Evolutionary conservation across 1,139 yeast species (phyloP), one percentile per base, ranked within the genome.

Genomic region (Pichia sp.): DNA sequence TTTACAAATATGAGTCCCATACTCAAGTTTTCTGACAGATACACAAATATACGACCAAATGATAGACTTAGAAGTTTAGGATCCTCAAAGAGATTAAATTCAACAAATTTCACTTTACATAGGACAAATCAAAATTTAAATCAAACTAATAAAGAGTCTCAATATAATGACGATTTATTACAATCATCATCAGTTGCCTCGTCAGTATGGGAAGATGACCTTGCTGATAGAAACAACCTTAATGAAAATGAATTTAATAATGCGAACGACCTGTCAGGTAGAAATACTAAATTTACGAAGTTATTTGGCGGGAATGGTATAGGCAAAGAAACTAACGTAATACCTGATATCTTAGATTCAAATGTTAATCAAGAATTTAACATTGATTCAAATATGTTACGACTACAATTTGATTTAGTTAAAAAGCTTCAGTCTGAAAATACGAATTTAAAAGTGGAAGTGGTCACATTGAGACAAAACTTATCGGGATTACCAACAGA

Each of bases 371-470:
- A 42, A 34, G 32, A 47, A 33, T 13, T 20, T 7, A 23, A 39
- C 6, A 40, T 41, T 20, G 52, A 50, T 14, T 63, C 72, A 1
- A 69, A 70, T 45, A 73, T 75, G 21, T 53, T 80, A 13, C 74
- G 69, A 47, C 78, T 70, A 47, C 84, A 78, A 51, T 77, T 75
- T 49, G 69, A 70, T 35, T 65, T 69, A 34, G 63, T 74, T 30
- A 67, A 74, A 35, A 64, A 65, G 38, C 62, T 80, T 35, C 70
- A 75, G 47, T 68, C 72, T 22, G 88, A 82, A 42, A 82, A 80
- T 50, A 74, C 78, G 53, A 74, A 77, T 49, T 65, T 83, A 50
- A 75, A 76, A 53, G 68, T 81, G 32, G 77, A 78, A 50, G 64
- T 78, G 36, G 70, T 75, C 18, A 71, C 81, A 5, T 61, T 78